Percentiles rank a stretch among this genome's conserved stretches.
Conservation (phyloP, 306 rosid species). For the Gynostemma pentaphyllum region DNA sequence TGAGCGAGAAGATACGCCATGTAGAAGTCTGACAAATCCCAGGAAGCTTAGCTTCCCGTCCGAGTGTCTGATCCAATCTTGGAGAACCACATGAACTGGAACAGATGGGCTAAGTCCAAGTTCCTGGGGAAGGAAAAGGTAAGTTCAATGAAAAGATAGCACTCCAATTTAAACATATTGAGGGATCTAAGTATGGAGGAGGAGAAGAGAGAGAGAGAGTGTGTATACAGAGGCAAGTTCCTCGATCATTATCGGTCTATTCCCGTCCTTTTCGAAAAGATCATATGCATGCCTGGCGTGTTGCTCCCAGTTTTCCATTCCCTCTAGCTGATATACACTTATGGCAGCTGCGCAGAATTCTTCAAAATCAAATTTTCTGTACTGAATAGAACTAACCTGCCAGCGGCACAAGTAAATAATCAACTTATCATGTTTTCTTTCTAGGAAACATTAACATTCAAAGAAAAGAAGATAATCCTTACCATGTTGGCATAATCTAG, state of each 20-base stretch:
- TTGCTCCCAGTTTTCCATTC: conserved; percentile 83
- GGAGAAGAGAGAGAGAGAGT: background rate
- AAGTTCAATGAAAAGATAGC: background rate
- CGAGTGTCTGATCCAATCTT: conserved; percentile 85
- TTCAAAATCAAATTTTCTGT: conserved; percentile 81
- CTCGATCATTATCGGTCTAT: conserved; percentile 80
- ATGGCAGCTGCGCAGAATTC: conserved; percentile 87
- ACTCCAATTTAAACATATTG: background rate
- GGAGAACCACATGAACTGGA: conserved; percentile 83
- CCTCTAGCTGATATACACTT: conserved; percentile 85
- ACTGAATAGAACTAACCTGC: conserved; percentile 81
- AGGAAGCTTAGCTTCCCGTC: conserved; percentile 91
- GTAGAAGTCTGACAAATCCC: conserved; percentile 81
- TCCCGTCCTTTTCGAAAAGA: conserved; percentile 82
- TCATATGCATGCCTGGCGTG: conserved; percentile 88
- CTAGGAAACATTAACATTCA: background rate
- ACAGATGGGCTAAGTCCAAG: conserved; percentile 87
- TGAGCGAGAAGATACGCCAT: conserved; percentile 65
- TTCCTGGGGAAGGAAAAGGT: conserved; percentile 36
- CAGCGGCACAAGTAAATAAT: conserved; percentile 5
- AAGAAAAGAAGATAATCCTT: conserved; percentile 9
- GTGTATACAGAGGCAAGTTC: conserved; percentile 76
- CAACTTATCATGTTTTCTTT: background rate
- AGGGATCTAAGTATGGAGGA: background rate
- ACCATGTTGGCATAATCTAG: conserved; percentile 62